phyloP scores from a whole-genome alignment of 1,284 basidiomycete species.

The Marasmius tenuissimus region DNA sequence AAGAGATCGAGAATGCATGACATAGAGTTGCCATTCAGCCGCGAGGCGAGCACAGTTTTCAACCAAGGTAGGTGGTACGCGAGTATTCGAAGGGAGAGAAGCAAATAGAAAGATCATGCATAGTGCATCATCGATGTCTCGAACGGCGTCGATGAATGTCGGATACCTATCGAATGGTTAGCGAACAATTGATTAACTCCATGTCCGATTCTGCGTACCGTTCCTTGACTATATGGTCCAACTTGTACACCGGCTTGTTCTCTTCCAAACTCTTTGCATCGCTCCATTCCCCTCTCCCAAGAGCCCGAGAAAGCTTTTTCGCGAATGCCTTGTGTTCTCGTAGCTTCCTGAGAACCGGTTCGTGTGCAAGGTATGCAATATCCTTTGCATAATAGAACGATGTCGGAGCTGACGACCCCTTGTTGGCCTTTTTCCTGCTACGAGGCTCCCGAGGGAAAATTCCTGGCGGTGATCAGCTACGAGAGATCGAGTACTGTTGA shows the following conservation, averaged over 20 bases:
- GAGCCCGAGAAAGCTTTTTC: constrained; percentile 92
- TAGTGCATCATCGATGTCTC: constrained; percentile 97
- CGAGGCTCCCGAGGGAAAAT: constrained; percentile 97
- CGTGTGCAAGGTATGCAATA: constrained; percentile 96
- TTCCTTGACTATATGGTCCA: constrained; percentile 99
- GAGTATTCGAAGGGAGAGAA: constrained; percentile 80
- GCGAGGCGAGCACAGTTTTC: constrained; percentile 90
- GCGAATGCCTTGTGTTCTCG: constrained; percentile 99
- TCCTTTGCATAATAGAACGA: constrained; percentile 99
- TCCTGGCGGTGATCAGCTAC: constrained; percentile 46
- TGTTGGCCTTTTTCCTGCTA: constrained; percentile 93
- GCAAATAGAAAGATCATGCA: constrained; percentile 95
- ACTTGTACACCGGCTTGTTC: constrained; percentile 82
- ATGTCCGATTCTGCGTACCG: constrained; percentile 51
- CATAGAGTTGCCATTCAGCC: constrained; percentile 93
- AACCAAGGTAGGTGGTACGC: constrained; percentile 82
- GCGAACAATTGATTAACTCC: constrained; percentile 7
- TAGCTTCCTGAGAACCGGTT: constrained; percentile 93
- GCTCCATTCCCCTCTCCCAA: constrained; percentile 94
- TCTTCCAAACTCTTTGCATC: constrained; percentile 94
- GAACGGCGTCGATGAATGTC: constrained; percentile 93
- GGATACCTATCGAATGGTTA: constrained; percentile 71
- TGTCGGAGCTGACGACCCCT: constrained; percentile 94
- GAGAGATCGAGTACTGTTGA: neutral
- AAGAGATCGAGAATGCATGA: constrained; percentile 86